Base-by-base conservation (phyloP, 1,284 basidiomycete species). In the Puccinia brachypodii region DNA sequence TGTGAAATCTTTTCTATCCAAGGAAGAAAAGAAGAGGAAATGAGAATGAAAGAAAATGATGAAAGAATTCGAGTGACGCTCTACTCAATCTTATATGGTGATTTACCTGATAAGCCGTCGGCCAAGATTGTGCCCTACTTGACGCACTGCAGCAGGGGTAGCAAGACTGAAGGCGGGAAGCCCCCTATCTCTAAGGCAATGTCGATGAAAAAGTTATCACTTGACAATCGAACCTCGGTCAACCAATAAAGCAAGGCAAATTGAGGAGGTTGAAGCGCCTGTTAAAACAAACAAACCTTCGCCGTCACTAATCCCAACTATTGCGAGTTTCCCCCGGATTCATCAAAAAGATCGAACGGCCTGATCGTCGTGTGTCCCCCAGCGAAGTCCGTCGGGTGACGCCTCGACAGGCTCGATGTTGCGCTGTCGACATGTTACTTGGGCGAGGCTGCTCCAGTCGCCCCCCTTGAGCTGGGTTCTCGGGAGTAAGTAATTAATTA, bases 21-120 rank as follows among this genome's bases (percentile, higher is more conserved):
- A 36, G 36, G 25, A 62, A 16, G 13, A 62, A 62, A 16, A 22
- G 31, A 40, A 40, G n/a, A 40, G 25, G 62, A 40, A 66, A 66
- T n/a, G 36, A 22, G 62, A 66, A 66, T 38, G 62, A 38, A 40
- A 66, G 62, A 40, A 36, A 40, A 31, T 66, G 62, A 66, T 40
- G 62, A 33, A 66, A 22, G 33, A 31, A 22, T n/a, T n/a, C 11
- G 28, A 14, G 3, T 33, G 11, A 25, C n/a, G 33, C 50, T 58
- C 36, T 38, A 38, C 62, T 40, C 62, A 19, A 40, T 40, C 62
- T 66, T 66, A 66, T 66, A 40, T 66, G 22, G 62, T 40, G 6
- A 66, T 38, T 66, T 40, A n/a, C 62, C 31, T 22, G 19, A 6
- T 38, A 38, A 6, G 28, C 7, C 31, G 31, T 4, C 13, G 11